Evolutionary conservation across 148 eudicot genomes (phyloP).

Genomic region (Arctostaphylos glauca): DNA sequence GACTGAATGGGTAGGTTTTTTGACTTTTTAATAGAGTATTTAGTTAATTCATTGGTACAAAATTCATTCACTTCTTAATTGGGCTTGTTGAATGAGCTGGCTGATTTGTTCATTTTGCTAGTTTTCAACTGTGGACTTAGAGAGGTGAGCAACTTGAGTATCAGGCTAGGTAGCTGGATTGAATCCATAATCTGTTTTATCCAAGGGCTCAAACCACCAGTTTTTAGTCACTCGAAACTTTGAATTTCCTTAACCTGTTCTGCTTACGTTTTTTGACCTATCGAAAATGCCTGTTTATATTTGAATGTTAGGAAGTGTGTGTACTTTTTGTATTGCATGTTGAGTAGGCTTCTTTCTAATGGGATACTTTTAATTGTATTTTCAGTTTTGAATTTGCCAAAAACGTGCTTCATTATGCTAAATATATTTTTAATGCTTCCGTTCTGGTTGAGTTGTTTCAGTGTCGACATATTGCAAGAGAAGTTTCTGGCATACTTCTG

Average conservation of each 20-base stretch:
- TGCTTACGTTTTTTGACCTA: neutral
- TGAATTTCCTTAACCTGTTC: neutral
- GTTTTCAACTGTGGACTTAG: neutral
- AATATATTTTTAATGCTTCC: neutral
- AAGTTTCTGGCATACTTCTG: conserved; percentile 89
- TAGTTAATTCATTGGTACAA: neutral
- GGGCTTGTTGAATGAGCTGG: neutral
- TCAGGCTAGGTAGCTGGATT: neutral
- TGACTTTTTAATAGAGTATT: neutral
- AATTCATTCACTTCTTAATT: neutral
- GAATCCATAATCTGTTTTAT: neutral
- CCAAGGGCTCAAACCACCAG: neutral
- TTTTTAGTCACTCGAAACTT: neutral
- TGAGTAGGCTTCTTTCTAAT: neutral
- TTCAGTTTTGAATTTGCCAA: neutral
- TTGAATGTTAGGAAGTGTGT: neutral
- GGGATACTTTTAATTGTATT: neutral
- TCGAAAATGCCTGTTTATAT: neutral
- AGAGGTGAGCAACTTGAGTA: neutral
- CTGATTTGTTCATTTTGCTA: conserved; percentile 4
- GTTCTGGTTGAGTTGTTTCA: conserved; percentile 38
- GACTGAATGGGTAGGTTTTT: conserved; percentile 71
- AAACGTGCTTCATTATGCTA: neutral
- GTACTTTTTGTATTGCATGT: neutral
- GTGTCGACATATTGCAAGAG: conserved; percentile 69